These are phyloP conservation scores for Hansenula lynferdii DNA, from an alignment of 1,139 yeast species.

Conservation along the genomic window DNA sequence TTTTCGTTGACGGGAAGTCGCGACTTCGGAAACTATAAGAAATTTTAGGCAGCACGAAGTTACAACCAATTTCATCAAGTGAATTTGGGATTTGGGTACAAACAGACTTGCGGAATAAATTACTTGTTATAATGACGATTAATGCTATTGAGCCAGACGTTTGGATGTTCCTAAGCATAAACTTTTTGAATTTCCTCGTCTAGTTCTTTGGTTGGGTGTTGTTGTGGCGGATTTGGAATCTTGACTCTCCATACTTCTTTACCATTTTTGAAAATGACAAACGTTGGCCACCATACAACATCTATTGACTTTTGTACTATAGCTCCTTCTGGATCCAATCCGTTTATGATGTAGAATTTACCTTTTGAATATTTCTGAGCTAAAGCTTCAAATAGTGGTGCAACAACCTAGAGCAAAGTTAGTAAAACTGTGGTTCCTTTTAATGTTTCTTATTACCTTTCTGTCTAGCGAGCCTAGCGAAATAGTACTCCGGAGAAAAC, in stretches of 20 bases:
- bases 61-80: too few relatives aligned
- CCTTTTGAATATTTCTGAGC: constrained; percentile 17
- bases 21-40: too few relatives aligned
- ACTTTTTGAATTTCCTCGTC: constrained; percentile 16
- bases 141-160: too few relatives aligned
- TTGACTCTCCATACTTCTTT: constrained; percentile 21
- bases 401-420: constrained; percentile 10
- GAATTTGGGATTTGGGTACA: too few relatives aligned
- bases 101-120: too few relatives aligned
- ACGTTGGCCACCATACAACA: constrained; percentile 25
- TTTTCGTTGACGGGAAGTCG: not conserved
- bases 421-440: too few relatives aligned
- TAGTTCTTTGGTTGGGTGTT: constrained; percentile 17
- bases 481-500: too few relatives aligned
- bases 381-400: constrained; percentile 15
- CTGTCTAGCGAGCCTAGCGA: too few relatives aligned
- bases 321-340: constrained; percentile 15
- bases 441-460: too few relatives aligned
- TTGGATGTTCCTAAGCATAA: too few relatives aligned
- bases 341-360: constrained; percentile 17
- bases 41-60: too few relatives aligned
- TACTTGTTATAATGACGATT: too few relatives aligned
- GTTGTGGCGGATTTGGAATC: constrained; percentile 23
- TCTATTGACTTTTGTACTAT: constrained; percentile 17
- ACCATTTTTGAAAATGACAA: constrained; percentile 17